Base-by-base conservation (phyloP, 2,329 filamentous ascomycete species). In the Intubia oerlemansii region DNA sequence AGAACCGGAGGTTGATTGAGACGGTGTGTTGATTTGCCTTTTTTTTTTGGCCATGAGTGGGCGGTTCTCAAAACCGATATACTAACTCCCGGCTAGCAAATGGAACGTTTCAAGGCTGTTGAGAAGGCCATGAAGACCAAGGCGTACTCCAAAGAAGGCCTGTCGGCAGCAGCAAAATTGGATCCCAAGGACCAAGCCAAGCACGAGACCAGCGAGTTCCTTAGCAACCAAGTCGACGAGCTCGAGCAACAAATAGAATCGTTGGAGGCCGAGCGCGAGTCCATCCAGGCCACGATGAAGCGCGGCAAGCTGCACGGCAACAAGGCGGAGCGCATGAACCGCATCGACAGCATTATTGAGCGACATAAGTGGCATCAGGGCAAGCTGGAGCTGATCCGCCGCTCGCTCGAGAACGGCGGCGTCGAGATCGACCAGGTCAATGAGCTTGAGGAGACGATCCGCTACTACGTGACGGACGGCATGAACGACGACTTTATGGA, bases 101-200 rank as follows among this genome's bases (percentile, higher is more conserved):
- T 98, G 88, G 88, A 98, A 56, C 82, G 81, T 45, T 98, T 98
- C 67, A 98, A 98, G 59, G 85, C 84, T n/a, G 88, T 98, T 30
- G 88, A 98, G 54, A 98, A 98, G 61, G 88, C 92, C 45, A 95
- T 98, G 88, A 98, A 98, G 62, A 98, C 88, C 32, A 98, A 98
- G 53, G 88, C 88, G 36, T 98, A 92, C 55, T 95, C 88, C 36
- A 95, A 98, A 60, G 88, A 95, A 54, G 88, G 88, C 25, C 57
- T 98, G 39, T 88, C 80, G 38, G 79, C 85, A 29, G 81, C 82
- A 16, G 74, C 81, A 28, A 90, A 91, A 52, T 65, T 95, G 38
- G 88, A 98, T 54, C 88, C 88, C n/a, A 91, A 84, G 49, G 88
- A 95, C 51, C 81, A 90, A 50, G 85, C 91, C 48, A 91, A 92